Evolutionary conservation across 148 eudicot species (phyloP).

Genomic region (Dianthus caryophyllus): DNA sequence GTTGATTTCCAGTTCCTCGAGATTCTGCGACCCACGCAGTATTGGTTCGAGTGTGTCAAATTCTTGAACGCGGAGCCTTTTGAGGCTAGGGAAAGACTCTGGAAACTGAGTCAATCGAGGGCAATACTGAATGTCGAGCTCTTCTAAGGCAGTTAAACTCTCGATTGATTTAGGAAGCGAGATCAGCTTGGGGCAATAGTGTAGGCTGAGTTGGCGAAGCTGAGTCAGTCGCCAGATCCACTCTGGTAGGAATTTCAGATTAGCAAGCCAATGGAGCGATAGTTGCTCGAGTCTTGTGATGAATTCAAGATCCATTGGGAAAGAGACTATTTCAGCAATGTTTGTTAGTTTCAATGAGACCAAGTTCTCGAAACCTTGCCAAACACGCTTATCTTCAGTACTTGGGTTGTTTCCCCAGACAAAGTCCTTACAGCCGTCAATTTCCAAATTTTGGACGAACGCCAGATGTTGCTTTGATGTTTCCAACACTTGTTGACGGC

Average conservation of each 20-base stretch:
- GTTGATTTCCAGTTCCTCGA: neutral
- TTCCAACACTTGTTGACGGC: neutral
- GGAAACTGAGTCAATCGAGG: neutral
- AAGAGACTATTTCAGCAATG: neutral
- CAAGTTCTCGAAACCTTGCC: neutral
- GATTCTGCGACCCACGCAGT: neutral
- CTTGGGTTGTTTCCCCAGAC: neutral
- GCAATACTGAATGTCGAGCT: neutral
- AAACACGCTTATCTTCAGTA: neutral
- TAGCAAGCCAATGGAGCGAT: neutral
- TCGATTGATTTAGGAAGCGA: neutral
- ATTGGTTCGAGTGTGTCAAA: neutral
- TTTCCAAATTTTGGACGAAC: neutral
- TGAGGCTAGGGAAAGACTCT: neutral
- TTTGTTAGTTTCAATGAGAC: neutral
- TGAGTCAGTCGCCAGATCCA: neutral
- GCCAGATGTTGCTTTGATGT: neutral
- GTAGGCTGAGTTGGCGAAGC: neutral
- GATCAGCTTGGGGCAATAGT: neutral
- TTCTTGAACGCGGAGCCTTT: neutral
- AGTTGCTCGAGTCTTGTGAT: conserved; percentile 4
- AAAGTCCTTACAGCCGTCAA: neutral
- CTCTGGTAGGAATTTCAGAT: conserved; percentile 4
- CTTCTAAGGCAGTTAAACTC: neutral
- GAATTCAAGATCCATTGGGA: neutral